These are phyloP conservation scores for Brettanomyces nanus DNA, from an alignment of 805 yeast species.

Conservation along the genomic window DNA sequence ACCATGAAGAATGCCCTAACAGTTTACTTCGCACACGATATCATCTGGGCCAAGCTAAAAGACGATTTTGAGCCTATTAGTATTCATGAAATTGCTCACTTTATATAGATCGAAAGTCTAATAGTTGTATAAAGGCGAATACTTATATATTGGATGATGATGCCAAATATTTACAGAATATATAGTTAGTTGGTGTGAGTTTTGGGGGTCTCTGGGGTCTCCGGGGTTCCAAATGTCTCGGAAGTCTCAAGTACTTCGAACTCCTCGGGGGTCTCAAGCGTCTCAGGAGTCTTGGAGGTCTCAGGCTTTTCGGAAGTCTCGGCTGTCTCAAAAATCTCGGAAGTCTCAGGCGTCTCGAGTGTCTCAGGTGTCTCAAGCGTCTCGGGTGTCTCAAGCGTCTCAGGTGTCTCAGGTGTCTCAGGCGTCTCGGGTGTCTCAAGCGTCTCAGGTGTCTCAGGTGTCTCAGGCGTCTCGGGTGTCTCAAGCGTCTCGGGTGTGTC, in stretches of 20 bases:
- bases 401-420: constrained; percentile 11
- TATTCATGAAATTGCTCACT: constrained; percentile 27
- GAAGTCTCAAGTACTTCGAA: background rate
- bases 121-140: background rate
- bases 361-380: constrained; percentile 6
- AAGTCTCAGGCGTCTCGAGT: background rate
- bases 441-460: background rate
- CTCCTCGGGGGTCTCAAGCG: constrained; percentile 12
- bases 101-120: constrained; percentile 10
- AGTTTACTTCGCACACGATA: constrained; percentile 56
- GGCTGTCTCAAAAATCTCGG: too few relatives aligned
- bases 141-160: background rate
- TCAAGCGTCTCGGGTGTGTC: constrained; percentile 14
- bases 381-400: constrained; percentile 15
- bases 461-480: constrained; percentile 13
- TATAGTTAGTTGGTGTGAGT: too few relatives aligned
- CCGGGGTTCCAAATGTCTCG: too few relatives aligned
- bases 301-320: too few relatives aligned
- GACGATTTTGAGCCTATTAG: constrained; percentile 36
- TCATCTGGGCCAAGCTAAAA: constrained; percentile 33
- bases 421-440: too few relatives aligned
- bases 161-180: background rate
- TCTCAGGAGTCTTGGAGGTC: too few relatives aligned
- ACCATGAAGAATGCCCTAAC: constrained; percentile 27
- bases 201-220: too few relatives aligned